Evolutionary conservation across 495 filamentous ascomycete genomes (phyloP), one percentile per base, ranked within the genome.

Genomic region (Sabuloglossum arenarium): DNA sequence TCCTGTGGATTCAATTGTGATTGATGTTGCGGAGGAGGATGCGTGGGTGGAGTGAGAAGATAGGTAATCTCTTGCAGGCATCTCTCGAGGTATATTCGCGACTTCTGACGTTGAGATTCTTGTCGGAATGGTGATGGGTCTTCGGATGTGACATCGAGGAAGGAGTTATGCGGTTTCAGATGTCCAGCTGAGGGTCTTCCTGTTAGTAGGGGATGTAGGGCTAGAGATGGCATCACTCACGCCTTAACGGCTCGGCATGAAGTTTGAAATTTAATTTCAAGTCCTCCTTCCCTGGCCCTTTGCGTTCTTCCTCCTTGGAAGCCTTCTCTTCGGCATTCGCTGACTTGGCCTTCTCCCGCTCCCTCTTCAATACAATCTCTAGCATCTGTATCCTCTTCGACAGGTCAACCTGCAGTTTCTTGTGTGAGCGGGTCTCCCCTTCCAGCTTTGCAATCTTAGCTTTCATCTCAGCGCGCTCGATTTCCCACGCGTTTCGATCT

Each of bases 381-480:
- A 98, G 76, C 70, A 98, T 84, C 45, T 81, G 74, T 55, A 98
- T 84, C 66, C 94, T 89, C 69, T 86, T 88, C 59, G 84, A 84
- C 49, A 95, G 70, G 14, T 84, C 84, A 67, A 90, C 89, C 56
- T 94, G 86, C 58, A 88, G 71, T 57, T 84, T 81, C 68, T 93
- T 93, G 51, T 83, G 80, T 53, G 86, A 86, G 51, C 89, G 75
- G 23, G 82, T 75, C 53, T 93, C 86, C 56, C 91, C 91, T 65
- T 98, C 91, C 59, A 96, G 75, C 63, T 84, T 81, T n/a, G 89
- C 91, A 69, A 98, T 96, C 66, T 90, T 81, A 59, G 85, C 88
- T 70, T 95, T 97, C 91, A 98, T 98, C 73, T 97, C 91, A 58
- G 93, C 91, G 64, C 86, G 81, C 70, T 98, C 91, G 65, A 98